These are phyloP conservation scores for Pyrenula aspistea DNA, from an alignment of 495 filamentous ascomycete species.

Conservation along the genomic window DNA sequence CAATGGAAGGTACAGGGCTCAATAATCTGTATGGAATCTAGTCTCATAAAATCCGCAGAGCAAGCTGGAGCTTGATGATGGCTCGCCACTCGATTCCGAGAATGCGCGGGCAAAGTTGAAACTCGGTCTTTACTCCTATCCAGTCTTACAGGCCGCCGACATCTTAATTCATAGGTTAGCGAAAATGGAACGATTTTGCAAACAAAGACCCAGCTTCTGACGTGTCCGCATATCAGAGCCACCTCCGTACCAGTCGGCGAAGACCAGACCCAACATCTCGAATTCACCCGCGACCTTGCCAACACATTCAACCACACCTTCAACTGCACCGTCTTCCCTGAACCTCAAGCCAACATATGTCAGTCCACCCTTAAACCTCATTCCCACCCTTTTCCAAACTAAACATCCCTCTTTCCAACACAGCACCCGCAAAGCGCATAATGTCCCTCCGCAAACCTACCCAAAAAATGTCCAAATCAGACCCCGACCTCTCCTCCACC, in stretches of 20 bases:
- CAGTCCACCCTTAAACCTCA: not conserved
- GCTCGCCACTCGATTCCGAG: constrained; percentile 38
- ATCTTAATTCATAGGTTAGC: constrained; percentile 70
- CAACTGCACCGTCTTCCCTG: constrained; percentile 43
- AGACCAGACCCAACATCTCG: constrained; percentile 87
- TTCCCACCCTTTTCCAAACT: constrained; percentile 5
- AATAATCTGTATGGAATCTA: not conserved
- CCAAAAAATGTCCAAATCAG: constrained; percentile 90
- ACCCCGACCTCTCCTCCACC: constrained; percentile 51
- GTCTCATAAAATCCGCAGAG: constrained; percentile 35
- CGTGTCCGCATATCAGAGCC: no score
- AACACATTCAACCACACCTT: constrained; percentile 73
- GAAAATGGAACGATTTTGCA: not conserved
- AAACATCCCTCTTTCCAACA: not conserved
- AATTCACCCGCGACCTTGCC: constrained; percentile 76
- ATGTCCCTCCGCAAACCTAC: constrained; percentile 74
- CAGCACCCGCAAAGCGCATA: constrained; percentile 66
- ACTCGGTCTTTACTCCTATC: constrained; percentile 92
- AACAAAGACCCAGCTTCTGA: not conserved
- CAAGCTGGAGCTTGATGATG: constrained; percentile 51
- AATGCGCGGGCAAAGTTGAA: constrained; percentile 49
- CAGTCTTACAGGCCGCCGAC: constrained; percentile 90
- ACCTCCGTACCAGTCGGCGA: constrained; percentile 95
- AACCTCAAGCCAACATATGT: constrained; percentile 70
- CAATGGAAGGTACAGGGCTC: constrained; percentile 75